Conservation (phyloP, 805 yeast species). For the Suhomyces xylopsoci region DNA sequence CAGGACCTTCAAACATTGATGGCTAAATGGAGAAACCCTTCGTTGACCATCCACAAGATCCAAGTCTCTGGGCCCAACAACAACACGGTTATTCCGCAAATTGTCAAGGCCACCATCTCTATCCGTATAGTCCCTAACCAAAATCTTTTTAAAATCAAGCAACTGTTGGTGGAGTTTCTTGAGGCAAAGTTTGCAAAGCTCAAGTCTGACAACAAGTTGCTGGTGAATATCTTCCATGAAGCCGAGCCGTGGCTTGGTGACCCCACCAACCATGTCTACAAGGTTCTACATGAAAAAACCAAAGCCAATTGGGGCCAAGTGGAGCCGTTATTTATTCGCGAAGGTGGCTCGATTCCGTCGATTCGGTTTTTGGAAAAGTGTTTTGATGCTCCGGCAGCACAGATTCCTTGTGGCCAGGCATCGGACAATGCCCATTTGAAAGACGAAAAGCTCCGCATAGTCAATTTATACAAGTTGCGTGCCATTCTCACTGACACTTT, state of each 20-base stretch:
- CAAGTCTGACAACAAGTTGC: constrained; percentile 59
- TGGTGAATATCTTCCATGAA: constrained; percentile 65
- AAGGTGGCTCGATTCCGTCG: constrained; percentile 96
- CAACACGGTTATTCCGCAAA: constrained; percentile 83
- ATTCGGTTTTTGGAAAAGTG: constrained; percentile 78
- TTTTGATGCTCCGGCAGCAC: constrained; percentile 87
- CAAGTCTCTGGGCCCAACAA: constrained; percentile 88
- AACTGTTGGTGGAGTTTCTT: constrained; percentile 47
- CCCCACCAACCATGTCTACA: constrained; percentile 69
- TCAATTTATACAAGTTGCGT: constrained; percentile 73
- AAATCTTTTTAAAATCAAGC: constrained; percentile 56
- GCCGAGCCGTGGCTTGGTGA: constrained; percentile 98
- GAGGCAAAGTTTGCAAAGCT: constrained; percentile 44
- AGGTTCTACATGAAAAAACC: constrained; percentile 60
- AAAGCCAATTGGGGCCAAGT: constrained; percentile 64
- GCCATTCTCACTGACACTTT: constrained; percentile 57
- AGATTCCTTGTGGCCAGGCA: constrained; percentile 94
- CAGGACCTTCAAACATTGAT: constrained; percentile 50
- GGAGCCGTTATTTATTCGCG: constrained; percentile 84
- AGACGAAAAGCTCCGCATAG: constrained; percentile 78
- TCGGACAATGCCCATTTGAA: constrained; percentile 92
- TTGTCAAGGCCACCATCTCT: constrained; percentile 73
- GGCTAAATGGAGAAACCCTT: constrained; percentile 87
- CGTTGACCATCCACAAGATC: constrained; percentile 80
- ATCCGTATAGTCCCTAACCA: constrained; percentile 90